These are phyloP conservation scores for Candida caryicola DNA, from an alignment of 805 yeast species.

Conservation along the genomic window DNA sequence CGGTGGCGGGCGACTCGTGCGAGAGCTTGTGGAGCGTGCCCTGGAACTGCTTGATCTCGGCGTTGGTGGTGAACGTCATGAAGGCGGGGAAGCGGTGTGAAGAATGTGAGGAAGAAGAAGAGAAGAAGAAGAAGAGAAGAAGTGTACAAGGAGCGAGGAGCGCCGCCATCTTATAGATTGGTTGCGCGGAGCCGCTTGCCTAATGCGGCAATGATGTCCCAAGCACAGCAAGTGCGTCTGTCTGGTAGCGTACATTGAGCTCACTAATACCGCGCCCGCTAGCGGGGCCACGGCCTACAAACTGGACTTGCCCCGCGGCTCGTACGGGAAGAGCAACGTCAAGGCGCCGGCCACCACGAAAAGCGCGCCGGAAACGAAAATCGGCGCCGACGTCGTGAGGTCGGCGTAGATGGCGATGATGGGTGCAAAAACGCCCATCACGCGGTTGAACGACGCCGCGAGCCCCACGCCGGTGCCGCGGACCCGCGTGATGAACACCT, in stretches of 20 bases:
- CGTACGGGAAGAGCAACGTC: slow-evolving; percentile 45
- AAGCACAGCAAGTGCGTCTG: no score
- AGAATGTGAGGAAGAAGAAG: no score
- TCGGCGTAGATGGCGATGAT: slow-evolving; percentile 49
- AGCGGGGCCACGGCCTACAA: slow-evolving; percentile 8
- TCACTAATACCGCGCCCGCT: no score
- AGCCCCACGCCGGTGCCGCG: slow-evolving; percentile 60
- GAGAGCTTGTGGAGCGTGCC: slow-evolving; percentile 74
- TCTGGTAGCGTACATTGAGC: no score
- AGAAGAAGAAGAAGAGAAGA: no score
- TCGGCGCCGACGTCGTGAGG: slow-evolving; percentile 54
- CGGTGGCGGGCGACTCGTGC: slow-evolving; percentile 65
- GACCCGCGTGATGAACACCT: slow-evolving; percentile 49
- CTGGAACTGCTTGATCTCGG: slow-evolving; percentile 61
- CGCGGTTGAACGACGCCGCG: slow-evolving; percentile 52
- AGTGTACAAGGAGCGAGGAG: no score
- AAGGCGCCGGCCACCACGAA: slow-evolving; percentile 45
- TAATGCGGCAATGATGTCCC: no score
- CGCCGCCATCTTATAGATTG: no score
- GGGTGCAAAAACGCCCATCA: slow-evolving; percentile 57
- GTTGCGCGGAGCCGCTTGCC: no score
- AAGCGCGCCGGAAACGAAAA: slow-evolving; percentile 58
- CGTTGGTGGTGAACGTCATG: slow-evolving; percentile 48
- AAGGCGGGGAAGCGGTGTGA: no score
- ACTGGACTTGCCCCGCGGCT: slow-evolving; percentile 33